Evolutionary conservation across 2,329 filamentous ascomycete genomes (phyloP), one percentile per base, ranked within the genome.

Genomic region (Hypomyces rosellus): DNA sequence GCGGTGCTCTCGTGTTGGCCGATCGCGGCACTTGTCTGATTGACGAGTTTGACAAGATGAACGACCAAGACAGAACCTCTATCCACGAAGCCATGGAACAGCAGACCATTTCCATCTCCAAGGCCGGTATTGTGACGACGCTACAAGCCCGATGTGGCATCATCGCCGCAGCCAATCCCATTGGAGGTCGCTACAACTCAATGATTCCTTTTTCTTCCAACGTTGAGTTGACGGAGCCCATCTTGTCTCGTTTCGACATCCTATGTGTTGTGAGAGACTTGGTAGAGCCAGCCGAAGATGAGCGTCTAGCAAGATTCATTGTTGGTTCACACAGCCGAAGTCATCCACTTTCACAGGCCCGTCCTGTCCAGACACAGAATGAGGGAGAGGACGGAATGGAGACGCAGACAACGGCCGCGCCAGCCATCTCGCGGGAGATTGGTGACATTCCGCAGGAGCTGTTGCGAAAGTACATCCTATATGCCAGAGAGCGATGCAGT

Each of bases 61-160:
- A 97, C 67, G 93, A 99, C 66, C 90, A 97, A 65, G 93, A 99
- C 68, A 84, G 93, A 57, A 97, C 93, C 1, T 96, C 90, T 7
- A 99, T 99, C 60, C 93, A 99, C 78, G 93, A 99, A 76, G 93
- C 93, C 53, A 99, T 99, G 93, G 93, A 99, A 70, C 93, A 99
- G 70, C 93, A 99, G 72, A 99, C 93, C 1, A 99, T 99, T 59
- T 97, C 92, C 54, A 99, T 99, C 64, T 96, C 90, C 57, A 99
- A 99, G 68, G 93, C 93, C 1, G 93, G 93, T 70, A 99, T 99
- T 54, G 93, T 99, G 40, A 99, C 93, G 1, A 97, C 93, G 0
- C 77, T 99, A 1, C 92, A 99, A 68, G 93, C 93, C 40, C 86
- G 93, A 37, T 99, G 93, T 67, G 90, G 91, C 48, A 95, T 99